Conservation (phyloP, 345 rosid genomes). For the Citrus maxima region DNA sequence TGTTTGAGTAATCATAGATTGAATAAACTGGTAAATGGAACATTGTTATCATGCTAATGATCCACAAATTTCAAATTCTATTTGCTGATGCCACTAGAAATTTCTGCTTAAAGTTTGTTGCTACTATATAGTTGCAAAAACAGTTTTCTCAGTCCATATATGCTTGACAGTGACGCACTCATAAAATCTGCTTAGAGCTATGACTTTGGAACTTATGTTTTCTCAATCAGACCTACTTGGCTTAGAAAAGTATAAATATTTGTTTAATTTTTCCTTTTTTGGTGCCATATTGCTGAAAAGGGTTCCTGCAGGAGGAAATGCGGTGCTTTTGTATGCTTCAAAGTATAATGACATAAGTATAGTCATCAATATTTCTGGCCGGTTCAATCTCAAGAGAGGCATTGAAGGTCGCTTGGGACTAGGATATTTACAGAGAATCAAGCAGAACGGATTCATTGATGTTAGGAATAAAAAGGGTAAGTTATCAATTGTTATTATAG, state of each 20-base stretch:
- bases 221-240: background rate
- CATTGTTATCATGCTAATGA: background rate
- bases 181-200: background rate
- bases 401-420: conserved; percentile 74
- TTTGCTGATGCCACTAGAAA: background rate
- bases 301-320: conserved; percentile 72
- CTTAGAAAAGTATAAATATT: background rate
- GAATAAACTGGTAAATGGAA: background rate
- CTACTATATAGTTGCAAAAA: background rate
- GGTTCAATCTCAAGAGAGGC: conserved; percentile 67
- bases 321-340: conserved; percentile 77
- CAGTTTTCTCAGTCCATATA: background rate
- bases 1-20: background rate
- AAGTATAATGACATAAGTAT: conserved; percentile 54
- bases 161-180: background rate
- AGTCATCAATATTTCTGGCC: conserved; percentile 71
- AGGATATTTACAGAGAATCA: conserved; percentile 56
- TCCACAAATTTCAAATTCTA: background rate
- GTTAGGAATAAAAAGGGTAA: conserved; percentile 63
- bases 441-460: conserved; percentile 61
- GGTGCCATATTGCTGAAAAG: conserved; percentile 3
- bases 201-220: background rate
- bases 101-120: background rate
- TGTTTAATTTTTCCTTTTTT: background rate
- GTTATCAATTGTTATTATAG: background rate